Conservation (phyloP, 83 land plant species). For the Thuja plicata region DNA sequence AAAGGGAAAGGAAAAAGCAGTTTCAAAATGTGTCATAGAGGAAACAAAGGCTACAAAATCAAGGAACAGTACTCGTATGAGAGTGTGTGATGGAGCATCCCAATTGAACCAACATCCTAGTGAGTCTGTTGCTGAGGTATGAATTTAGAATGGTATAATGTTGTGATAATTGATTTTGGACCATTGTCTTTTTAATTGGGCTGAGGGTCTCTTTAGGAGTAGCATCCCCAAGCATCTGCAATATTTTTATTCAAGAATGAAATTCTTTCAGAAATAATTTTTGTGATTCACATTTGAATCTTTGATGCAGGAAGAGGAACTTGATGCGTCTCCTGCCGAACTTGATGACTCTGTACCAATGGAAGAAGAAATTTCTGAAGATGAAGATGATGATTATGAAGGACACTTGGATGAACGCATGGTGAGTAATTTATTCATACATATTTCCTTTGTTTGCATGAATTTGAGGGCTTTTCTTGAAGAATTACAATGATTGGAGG, state of each 20-base stretch:
- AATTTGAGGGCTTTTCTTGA: neutral
- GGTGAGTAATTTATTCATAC: slow-evolving; percentile 8
- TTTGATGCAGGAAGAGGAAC: slow-evolving; percentile 35
- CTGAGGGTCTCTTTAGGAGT: neutral
- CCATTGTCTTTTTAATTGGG: neutral
- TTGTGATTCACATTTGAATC: neutral
- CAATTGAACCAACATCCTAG: neutral
- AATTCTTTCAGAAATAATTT: neutral
- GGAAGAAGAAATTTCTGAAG: slow-evolving; percentile 52
- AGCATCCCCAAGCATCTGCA: neutral
- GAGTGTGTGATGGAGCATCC: neutral
- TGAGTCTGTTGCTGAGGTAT: slow-evolving; percentile 18
- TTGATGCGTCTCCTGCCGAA: slow-evolving; percentile 40
- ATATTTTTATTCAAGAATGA: neutral
- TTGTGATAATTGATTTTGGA: neutral
- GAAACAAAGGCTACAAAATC: neutral
- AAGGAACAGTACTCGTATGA: neutral
- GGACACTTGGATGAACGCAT: slow-evolving; percentile 23
- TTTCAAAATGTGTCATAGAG: slow-evolving; percentile 16
- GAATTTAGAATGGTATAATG: neutral
- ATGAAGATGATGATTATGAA: slow-evolving; percentile 36
- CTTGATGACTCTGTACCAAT: slow-evolving; percentile 38
- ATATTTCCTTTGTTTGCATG: neutral
- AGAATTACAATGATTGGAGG: neutral
- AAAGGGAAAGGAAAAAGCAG: slow-evolving; percentile 43